Conservation (phyloP, 345 rosid genomes). For the Erodium maritimum region DNA sequence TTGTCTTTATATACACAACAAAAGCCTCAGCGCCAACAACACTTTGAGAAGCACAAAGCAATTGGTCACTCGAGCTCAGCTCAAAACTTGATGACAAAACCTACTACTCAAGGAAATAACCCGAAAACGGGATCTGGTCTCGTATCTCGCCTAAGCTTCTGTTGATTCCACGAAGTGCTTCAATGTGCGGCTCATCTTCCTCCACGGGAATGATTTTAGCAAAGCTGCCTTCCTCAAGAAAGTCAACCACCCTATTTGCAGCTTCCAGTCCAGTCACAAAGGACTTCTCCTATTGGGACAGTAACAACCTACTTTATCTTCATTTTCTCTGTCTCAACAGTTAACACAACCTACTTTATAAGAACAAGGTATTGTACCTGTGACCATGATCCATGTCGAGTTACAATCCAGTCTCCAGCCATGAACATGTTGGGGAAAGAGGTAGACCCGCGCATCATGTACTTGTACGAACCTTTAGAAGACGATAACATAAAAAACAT, state of each 20-base stretch:
- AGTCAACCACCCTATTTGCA: slow-evolving; percentile 34
- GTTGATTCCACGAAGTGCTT: slow-evolving; percentile 33
- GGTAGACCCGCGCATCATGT: slow-evolving; percentile 47
- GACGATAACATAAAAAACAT: background rate
- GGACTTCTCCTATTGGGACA: slow-evolving; percentile 31
- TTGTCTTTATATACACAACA: too few relatives aligned
- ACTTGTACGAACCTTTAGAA: slow-evolving; percentile 41
- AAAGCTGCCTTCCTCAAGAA: slow-evolving; percentile 37
- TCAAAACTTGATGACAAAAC: too few relatives aligned
- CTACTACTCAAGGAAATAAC: slow-evolving; percentile 19
- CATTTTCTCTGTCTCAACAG: too few relatives aligned
- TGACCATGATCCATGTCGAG: slow-evolving; percentile 58
- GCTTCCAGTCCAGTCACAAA: slow-evolving; percentile 46
- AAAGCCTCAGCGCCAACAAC: too few relatives aligned
- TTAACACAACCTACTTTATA: too few relatives aligned
- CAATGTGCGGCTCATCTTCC: slow-evolving; percentile 49
- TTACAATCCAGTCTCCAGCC: slow-evolving; percentile 61
- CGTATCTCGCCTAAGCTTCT: slow-evolving; percentile 31
- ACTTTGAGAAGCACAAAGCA: too few relatives aligned
- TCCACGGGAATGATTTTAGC: slow-evolving; percentile 37
- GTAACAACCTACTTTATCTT: background rate
- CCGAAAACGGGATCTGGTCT: slow-evolving; percentile 26
- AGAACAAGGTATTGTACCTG: slow-evolving; percentile 18
- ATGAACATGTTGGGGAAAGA: slow-evolving; percentile 48
- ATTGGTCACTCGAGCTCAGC: too few relatives aligned